Conservation (phyloP, 1,284 basidiomycete genomes). For the Spongispora temasekensis region DNA sequence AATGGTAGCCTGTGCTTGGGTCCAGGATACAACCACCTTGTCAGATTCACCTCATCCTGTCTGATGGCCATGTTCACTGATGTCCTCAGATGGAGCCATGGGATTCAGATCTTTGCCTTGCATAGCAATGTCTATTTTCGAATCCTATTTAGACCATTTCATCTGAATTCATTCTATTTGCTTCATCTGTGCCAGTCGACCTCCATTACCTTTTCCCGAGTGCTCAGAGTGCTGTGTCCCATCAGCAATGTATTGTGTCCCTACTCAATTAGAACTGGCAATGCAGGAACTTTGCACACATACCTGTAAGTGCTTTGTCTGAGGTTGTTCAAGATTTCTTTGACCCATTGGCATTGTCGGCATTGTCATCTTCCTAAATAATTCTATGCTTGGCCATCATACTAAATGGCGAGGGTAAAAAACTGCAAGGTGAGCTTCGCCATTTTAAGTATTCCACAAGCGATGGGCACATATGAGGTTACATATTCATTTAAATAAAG, state of each 20-base stretch:
- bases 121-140: not conserved
- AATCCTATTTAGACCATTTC: not conserved
- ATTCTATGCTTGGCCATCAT: not conserved
- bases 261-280: not conserved
- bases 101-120: not conserved
- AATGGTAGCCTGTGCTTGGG: too few relatives aligned
- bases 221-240: not conserved
- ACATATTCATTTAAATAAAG: not conserved
- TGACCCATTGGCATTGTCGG: not conserved
- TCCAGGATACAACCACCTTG: not conserved
- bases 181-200: not conserved
- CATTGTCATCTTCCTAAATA: not conserved
- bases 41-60: not conserved
- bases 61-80: not conserved
- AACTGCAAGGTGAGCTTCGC: not conserved
- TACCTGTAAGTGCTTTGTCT: not conserved
- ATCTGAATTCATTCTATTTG: not conserved
- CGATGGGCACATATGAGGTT: not conserved
- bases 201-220: not conserved
- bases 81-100: not conserved
- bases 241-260: not conserved
- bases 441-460: not conserved
- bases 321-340: not conserved
- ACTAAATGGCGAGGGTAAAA: not conserved
- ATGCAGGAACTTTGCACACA: not conserved